Base-by-base conservation (phyloP, 768 basidiomycete genomes). In the Suillus ampliporus region DNA sequence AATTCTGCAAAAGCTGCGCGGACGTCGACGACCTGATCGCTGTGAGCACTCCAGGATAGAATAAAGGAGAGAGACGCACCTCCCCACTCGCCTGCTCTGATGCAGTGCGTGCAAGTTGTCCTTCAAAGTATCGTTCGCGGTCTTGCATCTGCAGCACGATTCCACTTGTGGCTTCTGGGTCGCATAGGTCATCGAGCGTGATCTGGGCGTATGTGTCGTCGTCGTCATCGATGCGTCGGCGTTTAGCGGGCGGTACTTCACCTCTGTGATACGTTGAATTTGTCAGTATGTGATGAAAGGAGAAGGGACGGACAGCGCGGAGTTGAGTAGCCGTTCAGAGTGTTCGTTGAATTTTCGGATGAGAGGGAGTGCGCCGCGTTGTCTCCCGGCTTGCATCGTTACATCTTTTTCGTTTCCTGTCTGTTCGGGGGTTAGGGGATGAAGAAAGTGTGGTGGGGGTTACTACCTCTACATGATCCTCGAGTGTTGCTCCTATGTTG, bases 291-390 rank as follows among this genome's bases (percentile, higher is more conserved):
- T 13, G 46, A n/a, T n/a, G 59, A 40, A 19, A 37, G 41, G 51
- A 67, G 74, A 3, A 19, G 15, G 9, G n/a, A 71, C 80, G 68
- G 70, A 91, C 92, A 94, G 69, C 5, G 91, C 89, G 47, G 92
- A 88, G 62, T 91, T 89, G 15, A 99, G 79, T 11, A 98, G 79
- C 67, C 95, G 80, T 68, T 97, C 94, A 1, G 95, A 97, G 74
- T 99, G 97, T 71, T 98, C 95, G 70, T 99, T 99, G 78, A 99
- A 99, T 72, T 96, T 92, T 54, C 97, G 85, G 66, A 99, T 99
- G 52, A 99, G 83, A 0, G 97, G 97, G 26, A 99, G 77, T 14
- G 93, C 91, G 40, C 89, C 90, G 56, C 88, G 84, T 74, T 97
- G 92, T 69, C 90, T 85, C 17, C 97, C 97, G 15, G 97, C 88